These are phyloP conservation scores for Trichoderma sp. DNA, from an alignment of 2,329 filamentous ascomycete genomes.

Conservation along the genomic window DNA sequence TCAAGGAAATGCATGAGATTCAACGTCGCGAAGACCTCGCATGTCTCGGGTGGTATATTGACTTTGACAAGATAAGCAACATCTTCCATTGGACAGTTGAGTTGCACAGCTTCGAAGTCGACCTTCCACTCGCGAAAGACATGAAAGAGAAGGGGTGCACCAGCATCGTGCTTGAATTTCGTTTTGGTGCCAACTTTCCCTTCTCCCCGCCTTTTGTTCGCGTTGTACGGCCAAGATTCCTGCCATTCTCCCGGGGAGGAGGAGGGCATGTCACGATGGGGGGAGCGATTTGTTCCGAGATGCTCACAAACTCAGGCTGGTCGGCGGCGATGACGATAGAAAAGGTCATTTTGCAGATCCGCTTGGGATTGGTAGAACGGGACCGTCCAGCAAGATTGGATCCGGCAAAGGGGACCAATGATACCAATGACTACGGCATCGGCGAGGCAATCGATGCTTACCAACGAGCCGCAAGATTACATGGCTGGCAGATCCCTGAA, in stretches of 20 bases:
- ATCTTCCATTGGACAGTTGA: conserved; percentile 92
- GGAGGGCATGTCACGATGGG: conserved; percentile 84
- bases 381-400: conserved; percentile 76
- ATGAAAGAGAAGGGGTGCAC: conserved; percentile 62
- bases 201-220: conserved; percentile 80
- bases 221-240: conserved; percentile 75
- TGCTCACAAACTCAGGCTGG: conserved; percentile 84
- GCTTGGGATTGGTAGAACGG: conserved; percentile 67
- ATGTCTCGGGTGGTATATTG: conserved; percentile 81
- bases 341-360: conserved; percentile 75
- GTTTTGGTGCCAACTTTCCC: conserved; percentile 75
- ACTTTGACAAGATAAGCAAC: conserved; percentile 64
- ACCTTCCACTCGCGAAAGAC: conserved; percentile 69
- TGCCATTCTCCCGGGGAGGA: conserved; percentile 68
- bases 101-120: conserved; percentile 73
- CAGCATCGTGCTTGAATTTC: conserved; percentile 77
- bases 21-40: conserved; percentile 61
- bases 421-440: conserved; percentile 57
- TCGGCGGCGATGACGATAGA: conserved; percentile 70
- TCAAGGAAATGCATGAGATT: conserved; percentile 60
- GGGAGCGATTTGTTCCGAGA: conserved; percentile 80
- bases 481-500: conserved; percentile 71
- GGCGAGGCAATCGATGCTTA: conserved; percentile 73
- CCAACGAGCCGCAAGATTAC: conserved; percentile 59
- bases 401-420: not conserved